A percentile compares a stretch with the other conserved stretches of the same genome.
Evolutionary conservation across 148 eudicot species (phyloP).

Genomic region (Beta vulgaris): DNA sequence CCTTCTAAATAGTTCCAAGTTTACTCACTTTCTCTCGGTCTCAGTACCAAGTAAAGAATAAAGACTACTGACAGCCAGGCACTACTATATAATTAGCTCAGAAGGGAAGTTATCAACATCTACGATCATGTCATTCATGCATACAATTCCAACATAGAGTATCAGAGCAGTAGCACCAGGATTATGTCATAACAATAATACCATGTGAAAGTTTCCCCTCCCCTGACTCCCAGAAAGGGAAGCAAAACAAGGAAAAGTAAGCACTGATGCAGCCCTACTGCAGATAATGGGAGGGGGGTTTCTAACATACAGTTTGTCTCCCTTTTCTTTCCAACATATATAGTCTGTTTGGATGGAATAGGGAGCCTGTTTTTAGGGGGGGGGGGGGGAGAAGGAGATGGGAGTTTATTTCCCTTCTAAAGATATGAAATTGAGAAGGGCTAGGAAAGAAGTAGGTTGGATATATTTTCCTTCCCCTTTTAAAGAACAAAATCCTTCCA

Average conservation of each 20-base stretch:
- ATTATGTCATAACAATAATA: background rate
- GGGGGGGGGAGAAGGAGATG: no score
- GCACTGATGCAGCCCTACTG: background rate
- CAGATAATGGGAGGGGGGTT: no score
- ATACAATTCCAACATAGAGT: background rate
- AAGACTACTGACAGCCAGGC: background rate
- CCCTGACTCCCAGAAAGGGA: no score
- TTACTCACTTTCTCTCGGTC: background rate
- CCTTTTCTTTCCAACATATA: no score
- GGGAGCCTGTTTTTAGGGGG: no score
- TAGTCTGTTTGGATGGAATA: no score
- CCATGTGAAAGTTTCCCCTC: no score
- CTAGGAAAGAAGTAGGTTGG: no score
- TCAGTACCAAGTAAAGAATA: background rate
- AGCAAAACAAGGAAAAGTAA: background rate
- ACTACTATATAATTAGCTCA: background rate
- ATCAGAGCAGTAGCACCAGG: background rate
- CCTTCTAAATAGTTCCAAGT: background rate
- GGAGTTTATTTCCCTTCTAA: no score
- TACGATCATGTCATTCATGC: background rate
- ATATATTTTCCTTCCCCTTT: no score
- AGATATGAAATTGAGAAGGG: no score
- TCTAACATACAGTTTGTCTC: background rate
- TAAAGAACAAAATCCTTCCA: no score
- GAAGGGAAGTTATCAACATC: background rate